A percentile compares a stretch with the other conserved stretches of the same genome.
Evolutionary conservation across 2,329 filamentous ascomycete genomes (phyloP).

Genomic region (Neofusicoccum laricinum): DNA sequence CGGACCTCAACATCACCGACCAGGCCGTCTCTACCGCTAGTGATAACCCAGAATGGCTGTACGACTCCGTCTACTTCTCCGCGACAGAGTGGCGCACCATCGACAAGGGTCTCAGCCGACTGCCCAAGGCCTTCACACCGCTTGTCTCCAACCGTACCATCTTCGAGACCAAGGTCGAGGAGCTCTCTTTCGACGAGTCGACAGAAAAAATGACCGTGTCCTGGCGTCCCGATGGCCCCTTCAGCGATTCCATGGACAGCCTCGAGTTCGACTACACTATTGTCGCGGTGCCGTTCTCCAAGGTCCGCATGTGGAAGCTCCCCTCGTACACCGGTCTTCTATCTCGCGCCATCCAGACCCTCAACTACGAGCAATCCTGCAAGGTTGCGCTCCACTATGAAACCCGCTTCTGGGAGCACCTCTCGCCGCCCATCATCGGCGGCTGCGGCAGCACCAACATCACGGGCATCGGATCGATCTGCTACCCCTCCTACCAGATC

Average conservation of each 20-base stretch:
- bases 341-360: slow-evolving; percentile 45
- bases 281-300: slow-evolving; percentile 63
- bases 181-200: slow-evolving; percentile 52
- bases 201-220: slow-evolving; percentile 56
- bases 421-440: slow-evolving; percentile 58
- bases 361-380: slow-evolving; percentile 52
- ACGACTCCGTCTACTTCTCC: slow-evolving; percentile 59
- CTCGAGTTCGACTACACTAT: slow-evolving; percentile 64
- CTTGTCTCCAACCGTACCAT: slow-evolving; percentile 57
- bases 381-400: slow-evolving; percentile 66
- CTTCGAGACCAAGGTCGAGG: slow-evolving; percentile 57
- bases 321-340: slow-evolving; percentile 53
- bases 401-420: slow-evolving; percentile 60
- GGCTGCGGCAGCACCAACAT: slow-evolving; percentile 62
- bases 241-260: slow-evolving; percentile 43
- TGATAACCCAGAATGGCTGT: slow-evolving; percentile 51
- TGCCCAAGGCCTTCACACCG: slow-evolving; percentile 62
- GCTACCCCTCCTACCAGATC: slow-evolving; percentile 66
- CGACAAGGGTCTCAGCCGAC: slow-evolving; percentile 57
- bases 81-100: slow-evolving; percentile 64
- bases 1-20: slow-evolving; percentile 55
- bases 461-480: slow-evolving; percentile 59
- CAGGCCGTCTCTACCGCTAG: slow-evolving; percentile 45
- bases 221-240: slow-evolving; percentile 51
- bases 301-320: slow-evolving; percentile 61